phyloP scores from a whole-genome alignment of 2,329 filamentous ascomycete species.

The Aspergillus latus region DNA sequence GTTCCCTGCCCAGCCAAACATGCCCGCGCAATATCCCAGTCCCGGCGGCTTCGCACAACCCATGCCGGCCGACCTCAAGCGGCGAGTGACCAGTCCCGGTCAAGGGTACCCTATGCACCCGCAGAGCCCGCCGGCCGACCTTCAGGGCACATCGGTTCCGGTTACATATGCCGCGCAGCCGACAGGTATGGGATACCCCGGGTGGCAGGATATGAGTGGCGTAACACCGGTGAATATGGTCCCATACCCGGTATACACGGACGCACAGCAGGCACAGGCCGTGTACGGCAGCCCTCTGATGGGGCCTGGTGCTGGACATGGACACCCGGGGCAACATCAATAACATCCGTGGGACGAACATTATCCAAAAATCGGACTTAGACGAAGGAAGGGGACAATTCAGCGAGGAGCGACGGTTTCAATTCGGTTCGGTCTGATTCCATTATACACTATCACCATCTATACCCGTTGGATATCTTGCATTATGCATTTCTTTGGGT shows the following conservation, averaged over 20 bases:
- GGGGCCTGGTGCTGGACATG: slow-evolving; percentile 23
- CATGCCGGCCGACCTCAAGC: slow-evolving; percentile 35
- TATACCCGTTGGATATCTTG: neutral
- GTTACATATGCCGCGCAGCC: slow-evolving; percentile 32
- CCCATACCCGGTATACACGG: slow-evolving; percentile 36
- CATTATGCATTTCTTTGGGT: slow-evolving; percentile 12
- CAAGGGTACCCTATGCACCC: slow-evolving; percentile 28
- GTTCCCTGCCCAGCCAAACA: slow-evolving; percentile 34
- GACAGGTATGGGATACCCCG: slow-evolving; percentile 30
- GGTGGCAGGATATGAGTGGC: slow-evolving; percentile 32
- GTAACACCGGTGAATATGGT: slow-evolving; percentile 33
- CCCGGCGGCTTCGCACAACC: slow-evolving; percentile 32
- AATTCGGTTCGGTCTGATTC: neutral
- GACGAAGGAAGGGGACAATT: neutral
- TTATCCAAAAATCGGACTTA: neutral
- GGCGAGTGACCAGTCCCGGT: slow-evolving; percentile 38
- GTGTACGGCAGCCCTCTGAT: slow-evolving; percentile 30
- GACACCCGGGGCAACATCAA: slow-evolving; percentile 20
- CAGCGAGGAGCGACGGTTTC: neutral
- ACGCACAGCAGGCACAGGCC: slow-evolving; percentile 31
- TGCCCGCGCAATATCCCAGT: slow-evolving; percentile 27
- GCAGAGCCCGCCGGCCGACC: slow-evolving; percentile 30
- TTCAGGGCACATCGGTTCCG: slow-evolving; percentile 29
- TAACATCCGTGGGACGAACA: neutral
- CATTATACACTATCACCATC: neutral